Base-by-base conservation (phyloP, 2,329 filamentous ascomycete genomes). In the Ciborinia camelliae region DNA sequence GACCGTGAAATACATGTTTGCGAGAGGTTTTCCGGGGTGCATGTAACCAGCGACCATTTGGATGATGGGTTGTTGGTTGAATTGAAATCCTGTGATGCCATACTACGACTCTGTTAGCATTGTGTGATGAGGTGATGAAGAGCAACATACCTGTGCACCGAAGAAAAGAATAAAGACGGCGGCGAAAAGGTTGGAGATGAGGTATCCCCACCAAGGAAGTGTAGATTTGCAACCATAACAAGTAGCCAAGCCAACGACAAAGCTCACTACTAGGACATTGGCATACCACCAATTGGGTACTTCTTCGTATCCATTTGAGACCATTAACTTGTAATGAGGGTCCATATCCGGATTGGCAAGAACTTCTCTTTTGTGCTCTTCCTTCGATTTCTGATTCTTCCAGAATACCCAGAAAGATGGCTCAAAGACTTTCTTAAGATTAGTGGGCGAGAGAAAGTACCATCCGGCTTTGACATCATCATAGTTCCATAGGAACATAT, bases 1-100 rank as follows among this genome's bases (percentile, higher is more conserved):
- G 67, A 86, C 88, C 75, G 90, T 90, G 79, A 91, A 90, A 79
- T 90, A 83, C 62, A 69, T 91, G 82, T 90, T 88, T 54, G 87
- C 86, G 67, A 91, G 79, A 2, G 89, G 88, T 4, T 82, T 82
- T 28, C 88, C 88, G 2, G 68, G 68, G 73, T 75, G 58, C 73
- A 76, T 79, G 71, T 81, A 82, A 20, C 80, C 81, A 32, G 77
- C 76, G n/a, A 82, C 76, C 71, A 81, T 78, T 67, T 81, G 79
- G 7, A 79, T 78, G 51, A 82, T 74, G 57, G 81, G 78, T 66
- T 81, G 81, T 6, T 81, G 73, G 26, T 78, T 78, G 4, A 78
- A 77, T 65, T 79, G 76, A 66, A 79, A 77, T 68, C 81, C 81
- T 48, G 80, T 80, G 48, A 81, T 78, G 26, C 80, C 81, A 37